phyloP scores from a whole-genome alignment of 768 basidiomycete genomes.

The Floccularia luteovirens region DNA sequence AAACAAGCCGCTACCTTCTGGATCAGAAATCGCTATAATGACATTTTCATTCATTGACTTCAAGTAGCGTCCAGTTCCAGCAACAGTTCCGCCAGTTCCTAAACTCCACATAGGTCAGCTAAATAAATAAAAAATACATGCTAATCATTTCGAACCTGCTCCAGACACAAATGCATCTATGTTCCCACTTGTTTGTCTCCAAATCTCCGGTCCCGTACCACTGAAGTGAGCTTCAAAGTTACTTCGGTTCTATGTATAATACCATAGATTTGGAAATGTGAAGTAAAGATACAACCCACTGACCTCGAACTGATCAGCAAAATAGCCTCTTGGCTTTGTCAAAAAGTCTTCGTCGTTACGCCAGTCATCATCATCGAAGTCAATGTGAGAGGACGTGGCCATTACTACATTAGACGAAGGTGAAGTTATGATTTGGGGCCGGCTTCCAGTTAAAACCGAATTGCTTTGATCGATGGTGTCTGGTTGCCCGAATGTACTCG shows the following conservation, averaged over 20 bases:
- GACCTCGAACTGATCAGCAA: constrained; percentile 93
- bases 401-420: constrained; percentile 45
- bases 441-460: constrained; percentile 7
- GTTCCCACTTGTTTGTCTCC: constrained; percentile 82
- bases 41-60: constrained; percentile 67
- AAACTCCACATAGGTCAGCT: background rate
- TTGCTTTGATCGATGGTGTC: constrained; percentile 20
- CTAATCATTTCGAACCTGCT: constrained; percentile 52
- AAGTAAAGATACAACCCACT: constrained; percentile 1
- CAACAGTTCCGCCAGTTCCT: constrained; percentile 97
- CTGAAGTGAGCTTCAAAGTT: constrained; percentile 86
- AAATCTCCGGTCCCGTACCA: constrained; percentile 93
- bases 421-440: constrained; percentile 27
- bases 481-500: constrained; percentile 59
- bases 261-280: background rate
- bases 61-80: constrained; percentile 74
- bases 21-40: constrained; percentile 76
- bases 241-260: constrained; percentile 57
- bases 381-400: constrained; percentile 37
- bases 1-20: constrained; percentile 90
- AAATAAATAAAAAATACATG: background rate
- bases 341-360: constrained; percentile 33
- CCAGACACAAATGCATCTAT: constrained; percentile 86
- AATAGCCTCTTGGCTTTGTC: constrained; percentile 70
- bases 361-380: constrained; percentile 26